phyloP scores from a whole-genome alignment of 768 basidiomycete genomes.

The Lyophyllum atratum region DNA sequence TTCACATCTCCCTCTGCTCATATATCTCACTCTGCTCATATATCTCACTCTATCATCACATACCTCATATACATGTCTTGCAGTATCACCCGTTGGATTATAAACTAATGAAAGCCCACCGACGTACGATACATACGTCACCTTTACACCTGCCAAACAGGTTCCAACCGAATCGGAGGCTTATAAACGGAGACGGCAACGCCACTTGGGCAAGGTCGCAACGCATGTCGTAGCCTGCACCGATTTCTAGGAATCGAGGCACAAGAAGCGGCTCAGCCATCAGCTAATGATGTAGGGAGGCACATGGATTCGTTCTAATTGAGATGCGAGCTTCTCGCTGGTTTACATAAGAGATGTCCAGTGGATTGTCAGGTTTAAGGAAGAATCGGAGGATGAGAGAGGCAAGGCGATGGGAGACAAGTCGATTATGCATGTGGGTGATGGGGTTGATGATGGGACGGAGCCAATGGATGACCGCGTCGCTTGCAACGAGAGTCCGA shows the following conservation, averaged over 20 bases:
- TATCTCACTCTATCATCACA: not conserved
- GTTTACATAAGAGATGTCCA: constrained; percentile 20
- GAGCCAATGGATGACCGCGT: constrained; percentile 35
- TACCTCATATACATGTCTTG: not conserved
- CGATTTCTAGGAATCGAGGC: constrained; percentile 18
- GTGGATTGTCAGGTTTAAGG: constrained; percentile 6
- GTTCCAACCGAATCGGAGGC: constrained; percentile 19
- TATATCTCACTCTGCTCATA: not conserved
- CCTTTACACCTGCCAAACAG: not conserved
- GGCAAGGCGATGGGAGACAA: not conserved
- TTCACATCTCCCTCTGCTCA: not conserved
- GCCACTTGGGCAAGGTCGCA: constrained; percentile 17
- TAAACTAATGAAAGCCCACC: not conserved
- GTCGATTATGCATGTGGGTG: constrained; percentile 15
- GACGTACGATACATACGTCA: constrained; percentile 8
- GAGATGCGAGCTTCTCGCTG: constrained; percentile 14
- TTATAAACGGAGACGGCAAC: constrained; percentile 21
- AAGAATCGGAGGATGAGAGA: not conserved
- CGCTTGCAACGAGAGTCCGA: constrained; percentile 42
- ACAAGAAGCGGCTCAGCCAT: constrained; percentile 21
- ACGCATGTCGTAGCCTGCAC: constrained; percentile 13
- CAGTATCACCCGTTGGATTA: not conserved
- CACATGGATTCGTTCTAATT: constrained; percentile 19
- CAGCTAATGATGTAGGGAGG: constrained; percentile 20
- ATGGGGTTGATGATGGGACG: constrained; percentile 21